These are phyloP conservation scores for Trichocomaceae sp. DNA, from an alignment of 2,329 filamentous ascomycete species.

Conservation along the genomic window DNA sequence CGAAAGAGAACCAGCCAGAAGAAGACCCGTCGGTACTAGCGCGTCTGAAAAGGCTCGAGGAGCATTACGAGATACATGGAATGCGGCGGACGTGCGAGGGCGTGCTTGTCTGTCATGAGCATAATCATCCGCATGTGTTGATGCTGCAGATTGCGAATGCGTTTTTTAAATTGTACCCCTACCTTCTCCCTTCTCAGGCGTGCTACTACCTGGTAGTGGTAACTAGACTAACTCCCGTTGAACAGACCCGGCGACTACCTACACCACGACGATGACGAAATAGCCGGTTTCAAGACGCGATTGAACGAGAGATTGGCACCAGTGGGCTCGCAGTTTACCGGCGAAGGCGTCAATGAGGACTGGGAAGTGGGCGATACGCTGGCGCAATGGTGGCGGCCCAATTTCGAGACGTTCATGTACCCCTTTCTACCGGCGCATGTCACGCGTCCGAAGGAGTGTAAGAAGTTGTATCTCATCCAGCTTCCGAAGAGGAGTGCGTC, in stretches of 20 bases:
- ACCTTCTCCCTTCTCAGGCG: background rate
- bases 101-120: constrained; percentile 95
- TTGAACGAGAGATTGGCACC: constrained; percentile 91
- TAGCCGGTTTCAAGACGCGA: constrained; percentile 87
- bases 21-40: constrained; percentile 94
- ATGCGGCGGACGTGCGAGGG: constrained; percentile 98
- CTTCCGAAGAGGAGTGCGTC: constrained; percentile 78
- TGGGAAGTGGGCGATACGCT: constrained; percentile 94
- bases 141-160: constrained; percentile 99
- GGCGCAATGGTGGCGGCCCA: constrained; percentile 97
- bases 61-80: constrained; percentile 84
- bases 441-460: constrained; percentile 95
- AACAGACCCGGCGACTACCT: constrained; percentile 82
- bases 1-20: constrained; percentile 96
- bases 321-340: constrained; percentile 71
- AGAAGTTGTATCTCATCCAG: constrained; percentile 97
- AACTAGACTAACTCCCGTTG: too few species aligned
- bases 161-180: constrained; percentile 81
- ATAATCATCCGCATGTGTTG: constrained; percentile 96
- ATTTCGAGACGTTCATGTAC: constrained; percentile 99
- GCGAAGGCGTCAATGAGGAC: constrained; percentile 82
- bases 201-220: too few species aligned
- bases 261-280: constrained; percentile 75
- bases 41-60: constrained; percentile 86
- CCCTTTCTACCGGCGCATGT: constrained; percentile 95